Conservation (phyloP, 208 protist genomes). For the Leishmania guyanensis region DNA sequence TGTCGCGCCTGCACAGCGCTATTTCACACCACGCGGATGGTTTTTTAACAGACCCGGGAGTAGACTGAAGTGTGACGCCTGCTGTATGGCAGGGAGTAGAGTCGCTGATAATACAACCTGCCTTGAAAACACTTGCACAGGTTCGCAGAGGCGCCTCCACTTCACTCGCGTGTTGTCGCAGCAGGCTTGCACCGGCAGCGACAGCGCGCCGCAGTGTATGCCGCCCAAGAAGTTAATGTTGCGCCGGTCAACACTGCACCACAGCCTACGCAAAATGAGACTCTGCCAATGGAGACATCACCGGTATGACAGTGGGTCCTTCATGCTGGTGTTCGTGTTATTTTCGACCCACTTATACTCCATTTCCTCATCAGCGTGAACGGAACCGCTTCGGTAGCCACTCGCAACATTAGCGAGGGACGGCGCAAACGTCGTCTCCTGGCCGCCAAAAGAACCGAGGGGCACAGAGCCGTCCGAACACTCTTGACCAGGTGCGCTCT, state of each 20-base stretch:
- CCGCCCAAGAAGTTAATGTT: background rate
- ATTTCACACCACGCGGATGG: background rate
- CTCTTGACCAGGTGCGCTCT: background rate
- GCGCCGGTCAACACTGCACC: background rate
- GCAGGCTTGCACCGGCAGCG: background rate
- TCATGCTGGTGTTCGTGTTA: constrained; percentile 4
- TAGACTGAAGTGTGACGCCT: background rate
- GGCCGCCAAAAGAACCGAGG: background rate
- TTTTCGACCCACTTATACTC: constrained; percentile 22
- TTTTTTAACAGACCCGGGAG: background rate
- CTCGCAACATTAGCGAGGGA: background rate
- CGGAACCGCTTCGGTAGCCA: constrained; percentile 7
- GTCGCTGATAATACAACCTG: background rate
- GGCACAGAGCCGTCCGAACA: background rate
- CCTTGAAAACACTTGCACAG: background rate
- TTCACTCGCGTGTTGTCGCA: background rate
- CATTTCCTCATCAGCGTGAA: constrained; percentile 33
- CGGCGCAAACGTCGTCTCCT: background rate
- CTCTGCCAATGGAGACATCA: background rate
- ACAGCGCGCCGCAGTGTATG: too few species aligned
- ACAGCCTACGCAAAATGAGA: background rate
- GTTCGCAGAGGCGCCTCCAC: background rate
- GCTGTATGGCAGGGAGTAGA: too few species aligned
- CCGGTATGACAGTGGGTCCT: constrained; percentile 23
- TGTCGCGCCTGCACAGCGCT: background rate